Base-by-base conservation (phyloP, 2,329 filamentous ascomycete genomes). In the Aaosphaeria pasadenensis region DNA sequence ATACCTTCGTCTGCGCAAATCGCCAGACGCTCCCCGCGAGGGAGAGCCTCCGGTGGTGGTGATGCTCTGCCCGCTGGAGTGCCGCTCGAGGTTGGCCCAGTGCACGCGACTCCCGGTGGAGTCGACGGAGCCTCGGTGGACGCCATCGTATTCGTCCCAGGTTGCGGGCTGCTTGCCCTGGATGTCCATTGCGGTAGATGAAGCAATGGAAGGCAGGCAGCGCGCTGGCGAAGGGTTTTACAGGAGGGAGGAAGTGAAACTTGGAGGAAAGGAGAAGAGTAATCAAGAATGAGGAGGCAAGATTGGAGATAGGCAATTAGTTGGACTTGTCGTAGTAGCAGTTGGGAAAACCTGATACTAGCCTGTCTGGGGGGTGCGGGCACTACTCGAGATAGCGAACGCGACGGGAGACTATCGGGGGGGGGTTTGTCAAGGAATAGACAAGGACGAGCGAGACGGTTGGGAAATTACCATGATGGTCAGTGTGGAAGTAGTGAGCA, bases 101-200 rank as follows among this genome's bases (percentile, higher is more conserved):
- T 70, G 69, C 46, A 73, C 59, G 50, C 58, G 66, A 56, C 66
- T 71, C 32, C 51, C 55, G 2, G 53, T 58, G 1, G 74, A 76
- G 44, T 64, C 72, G 17, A 72, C 58, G 1, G 75, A 77, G 33
- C 66, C 69, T 44, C 69, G 57, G 45, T 71, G 68, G 41, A 62
- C 69, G 48, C 70, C 70, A 45, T 76, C 74, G 57, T 77, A 76
- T 45, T 71, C 70, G 48, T 69, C 64, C 75, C 75, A 77, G 31
- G 64, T 72, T 30, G 73, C 60, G n/a, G 75, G 74, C 57, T 69
- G 69, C 54, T 70, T 70, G 46, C 64, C 64, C 51, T 57, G 59
- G 51, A 67, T 66, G 48, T 70, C 67, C 70, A 71, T 71, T 48
- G 50, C 45, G 45, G 54, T 30, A 13, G 24, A 11, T 45, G n/a